Conservation (phyloP, 179 eudicot species). For the Heliamphora pulchella region DNA sequence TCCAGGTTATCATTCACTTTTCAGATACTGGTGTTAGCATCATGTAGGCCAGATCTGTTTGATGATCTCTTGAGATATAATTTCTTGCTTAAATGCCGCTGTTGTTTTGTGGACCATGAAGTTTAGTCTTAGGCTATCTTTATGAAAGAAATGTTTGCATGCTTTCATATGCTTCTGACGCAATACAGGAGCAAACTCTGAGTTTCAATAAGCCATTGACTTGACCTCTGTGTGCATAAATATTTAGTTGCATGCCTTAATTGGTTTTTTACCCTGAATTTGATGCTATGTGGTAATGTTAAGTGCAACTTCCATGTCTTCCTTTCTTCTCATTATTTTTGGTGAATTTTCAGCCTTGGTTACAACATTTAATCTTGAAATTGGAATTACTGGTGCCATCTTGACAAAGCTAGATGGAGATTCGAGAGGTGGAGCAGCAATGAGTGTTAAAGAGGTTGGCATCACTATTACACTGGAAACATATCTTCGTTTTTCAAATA, state of each 20-base stretch:
- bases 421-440: constrained; percentile 99
- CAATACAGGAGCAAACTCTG: neutral
- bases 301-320: neutral
- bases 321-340: neutral
- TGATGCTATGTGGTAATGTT: neutral
- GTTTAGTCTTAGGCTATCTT: neutral
- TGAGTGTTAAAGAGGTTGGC: constrained; percentile 92
- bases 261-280: neutral
- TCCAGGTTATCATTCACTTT: no score
- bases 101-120: neutral
- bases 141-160: neutral
- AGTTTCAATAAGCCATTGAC: neutral
- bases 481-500: neutral
- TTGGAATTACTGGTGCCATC: constrained; percentile 97
- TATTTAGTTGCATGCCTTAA: neutral
- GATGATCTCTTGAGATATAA: neutral
- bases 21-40: no score
- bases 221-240: neutral
- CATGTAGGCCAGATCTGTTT: neutral
- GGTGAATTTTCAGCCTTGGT: constrained; percentile 62
- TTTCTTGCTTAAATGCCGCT: neutral
- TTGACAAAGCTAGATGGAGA: constrained; percentile 96
- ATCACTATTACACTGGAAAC: neutral
- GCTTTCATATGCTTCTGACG: neutral
- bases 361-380: constrained; percentile 81